Base-by-base conservation (phyloP, 768 basidiomycete species). In the Lactifluus rugatus region DNA sequence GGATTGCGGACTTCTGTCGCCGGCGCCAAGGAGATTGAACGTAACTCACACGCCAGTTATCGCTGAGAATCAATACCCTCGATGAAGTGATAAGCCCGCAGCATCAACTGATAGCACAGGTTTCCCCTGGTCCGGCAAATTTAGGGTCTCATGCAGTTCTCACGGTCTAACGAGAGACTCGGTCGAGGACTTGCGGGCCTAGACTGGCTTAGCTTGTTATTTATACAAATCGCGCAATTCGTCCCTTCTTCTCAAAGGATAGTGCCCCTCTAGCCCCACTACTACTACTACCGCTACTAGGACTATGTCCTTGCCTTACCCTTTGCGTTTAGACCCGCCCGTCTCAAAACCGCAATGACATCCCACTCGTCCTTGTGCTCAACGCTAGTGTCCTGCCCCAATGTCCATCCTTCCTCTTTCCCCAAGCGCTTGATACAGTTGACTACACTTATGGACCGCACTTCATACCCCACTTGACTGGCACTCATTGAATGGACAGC, bases 381-480 rank as follows among this genome's bases (percentile, higher is more conserved):
- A 6, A n/a, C 6, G 21, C 34, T 28, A 10, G 0, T n/a, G 9
- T n/a, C 47, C 11, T 45, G 53, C 7, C 28, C 44, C 7, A 5
- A 2, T 5, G 21, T n/a, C 54, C 54, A 61, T 9, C 36, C 51
- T 23, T 44, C 48, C n/a, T 51, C 44, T 14, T 19, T 39, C 11
- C 16, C 28, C 17, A 62, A 42, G 11, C 31, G 28, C 51, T 41
- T 49, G n/a, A 61, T 32, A 23, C 49, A 39, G 25, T 41, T 44
- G 25, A 56, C 41, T 4, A 34, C 52, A 11, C 46, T 31, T n/a
- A 3, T 25, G 5, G 58, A 56, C 17, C 62, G 54, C 69, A 70
- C 32, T n/a, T 4, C 49, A 45, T 87, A 87, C 9, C 83, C 83
- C 2, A 70, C 68, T 9, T 66, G 61, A 0, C 81, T 83, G 44